Conservation (phyloP, 352 stramenopile genomes). For the Globisporangium perplexum region DNA sequence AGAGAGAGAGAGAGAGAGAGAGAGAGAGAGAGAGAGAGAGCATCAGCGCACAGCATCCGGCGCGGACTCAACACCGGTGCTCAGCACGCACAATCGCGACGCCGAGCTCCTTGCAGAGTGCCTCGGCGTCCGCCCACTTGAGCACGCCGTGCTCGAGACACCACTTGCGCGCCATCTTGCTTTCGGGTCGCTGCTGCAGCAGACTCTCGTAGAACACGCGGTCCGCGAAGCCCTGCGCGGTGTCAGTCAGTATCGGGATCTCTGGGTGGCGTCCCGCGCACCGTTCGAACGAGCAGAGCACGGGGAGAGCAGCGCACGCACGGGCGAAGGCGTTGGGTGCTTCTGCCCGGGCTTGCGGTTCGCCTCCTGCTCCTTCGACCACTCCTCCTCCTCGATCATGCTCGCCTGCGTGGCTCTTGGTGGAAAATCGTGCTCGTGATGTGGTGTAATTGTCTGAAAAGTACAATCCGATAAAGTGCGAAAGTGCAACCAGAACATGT, state of each 20-base stretch:
- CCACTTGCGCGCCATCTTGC: conserved; percentile 87
- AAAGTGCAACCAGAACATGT: not conserved
- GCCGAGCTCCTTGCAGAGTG: conserved; percentile 70
- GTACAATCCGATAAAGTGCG: too few species aligned
- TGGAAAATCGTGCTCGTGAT: too few species aligned
- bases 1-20: too few species aligned
- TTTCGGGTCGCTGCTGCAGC: conserved; percentile 77
- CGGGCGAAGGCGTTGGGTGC: conserved; percentile 79
- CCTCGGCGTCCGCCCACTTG: conserved; percentile 78
- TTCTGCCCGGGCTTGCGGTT: conserved; percentile 88
- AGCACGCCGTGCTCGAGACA: conserved; percentile 88
- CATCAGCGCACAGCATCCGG: too few species aligned
- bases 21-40: too few species aligned
- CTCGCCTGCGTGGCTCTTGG: too few species aligned
- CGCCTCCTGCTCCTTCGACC: conserved; percentile 86
- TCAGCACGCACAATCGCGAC: conserved; percentile 47
- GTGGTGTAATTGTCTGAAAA: too few species aligned
- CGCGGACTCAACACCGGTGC: too few species aligned
- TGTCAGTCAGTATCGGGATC: not conserved
- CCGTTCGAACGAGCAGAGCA: too few species aligned
- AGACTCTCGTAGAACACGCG: conserved; percentile 90
- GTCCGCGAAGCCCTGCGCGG: conserved; percentile 79
- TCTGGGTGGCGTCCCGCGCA: too few species aligned
- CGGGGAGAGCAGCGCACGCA: conserved; percentile 18
- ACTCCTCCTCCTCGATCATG: conserved; percentile 81